Conservation (phyloP, 1,139 yeast species). For the Arxiozyma heterogenica region DNA sequence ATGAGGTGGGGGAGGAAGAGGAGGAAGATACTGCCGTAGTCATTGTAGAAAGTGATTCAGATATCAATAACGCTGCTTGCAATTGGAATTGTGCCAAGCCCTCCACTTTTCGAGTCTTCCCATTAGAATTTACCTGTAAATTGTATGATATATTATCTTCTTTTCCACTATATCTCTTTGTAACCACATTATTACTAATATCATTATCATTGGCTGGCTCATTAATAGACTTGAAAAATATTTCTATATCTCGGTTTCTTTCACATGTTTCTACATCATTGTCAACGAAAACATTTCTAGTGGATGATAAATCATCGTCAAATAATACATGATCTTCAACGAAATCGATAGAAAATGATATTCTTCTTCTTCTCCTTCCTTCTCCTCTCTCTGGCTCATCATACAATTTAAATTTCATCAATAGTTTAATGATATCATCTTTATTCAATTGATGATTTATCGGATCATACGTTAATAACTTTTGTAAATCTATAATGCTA, state of each 20-base stretch:
- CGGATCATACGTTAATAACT: conserved; percentile 11
- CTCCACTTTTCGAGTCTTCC: not conserved
- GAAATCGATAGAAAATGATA: conserved; percentile 16
- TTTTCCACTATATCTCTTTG: not conserved
- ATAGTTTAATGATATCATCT: conserved; percentile 20
- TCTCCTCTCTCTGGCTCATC: conserved; percentile 17
- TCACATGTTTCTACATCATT: not conserved
- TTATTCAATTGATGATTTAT: conserved; percentile 11
- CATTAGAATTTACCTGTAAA: too few relatives aligned
- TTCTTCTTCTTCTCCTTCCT: conserved; percentile 14
- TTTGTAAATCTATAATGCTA: conserved; percentile 20
- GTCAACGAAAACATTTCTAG: not conserved
- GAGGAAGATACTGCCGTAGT: too few relatives aligned
- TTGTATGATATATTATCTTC: not conserved
- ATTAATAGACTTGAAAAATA: not conserved
- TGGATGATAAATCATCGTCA: conserved; percentile 12
- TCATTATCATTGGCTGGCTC: not conserved
- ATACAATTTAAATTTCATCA: conserved; percentile 25
- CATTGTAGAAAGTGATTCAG: not conserved
- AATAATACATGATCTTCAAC: conserved; percentile 23
- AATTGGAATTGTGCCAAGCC: not conserved
- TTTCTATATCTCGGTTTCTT: not conserved
- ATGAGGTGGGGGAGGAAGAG: too few relatives aligned
- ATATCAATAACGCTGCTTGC: not conserved
- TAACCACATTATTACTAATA: too few relatives aligned